Percentiles rank a stretch among this genome's conserved stretches.
These are phyloP conservation scores for Irpex rosettiformis DNA, from an alignment of 1,284 basidiomycete genomes.

Conservation along the genomic window DNA sequence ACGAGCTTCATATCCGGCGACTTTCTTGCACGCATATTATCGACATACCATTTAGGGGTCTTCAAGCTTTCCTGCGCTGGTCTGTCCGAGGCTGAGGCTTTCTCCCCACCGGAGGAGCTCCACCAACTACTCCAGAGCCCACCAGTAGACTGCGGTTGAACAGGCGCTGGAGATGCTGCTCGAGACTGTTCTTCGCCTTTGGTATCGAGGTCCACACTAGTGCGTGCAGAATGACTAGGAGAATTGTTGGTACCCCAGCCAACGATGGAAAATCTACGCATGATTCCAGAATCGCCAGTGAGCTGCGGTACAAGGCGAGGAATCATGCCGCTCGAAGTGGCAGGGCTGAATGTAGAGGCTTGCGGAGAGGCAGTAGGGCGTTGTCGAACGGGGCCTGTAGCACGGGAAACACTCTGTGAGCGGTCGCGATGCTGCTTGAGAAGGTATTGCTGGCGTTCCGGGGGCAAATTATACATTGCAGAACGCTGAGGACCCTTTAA, in stretches of 20 bases:
- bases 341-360: constrained; percentile 55
- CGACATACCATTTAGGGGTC: constrained; percentile 59
- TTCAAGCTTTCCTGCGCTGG: constrained; percentile 38
- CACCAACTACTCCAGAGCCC: constrained; percentile 76
- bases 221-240: constrained; percentile 33
- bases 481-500: constrained; percentile 67
- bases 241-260: constrained; percentile 53
- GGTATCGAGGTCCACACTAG: constrained; percentile 36
- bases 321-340: constrained; percentile 49
- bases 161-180: constrained; percentile 22
- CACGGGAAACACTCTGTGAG: constrained; percentile 32
- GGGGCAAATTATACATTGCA: constrained; percentile 62
- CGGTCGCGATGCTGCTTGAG: constrained; percentile 49
- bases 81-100: constrained; percentile 30
- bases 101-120: constrained; percentile 59
- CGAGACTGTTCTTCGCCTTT: not conserved
- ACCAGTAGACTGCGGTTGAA: constrained; percentile 71
- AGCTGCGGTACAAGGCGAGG: constrained; percentile 64
- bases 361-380: constrained; percentile 26
- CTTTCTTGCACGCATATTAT: constrained; percentile 50
- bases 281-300: constrained; percentile 63
- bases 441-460: constrained; percentile 68
- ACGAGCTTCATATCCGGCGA: constrained; percentile 57
- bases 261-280: constrained; percentile 72
- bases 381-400: constrained; percentile 24